Base-by-base conservation (phyloP, 257 asterid genomes). In the Linaria vulgaris region DNA sequence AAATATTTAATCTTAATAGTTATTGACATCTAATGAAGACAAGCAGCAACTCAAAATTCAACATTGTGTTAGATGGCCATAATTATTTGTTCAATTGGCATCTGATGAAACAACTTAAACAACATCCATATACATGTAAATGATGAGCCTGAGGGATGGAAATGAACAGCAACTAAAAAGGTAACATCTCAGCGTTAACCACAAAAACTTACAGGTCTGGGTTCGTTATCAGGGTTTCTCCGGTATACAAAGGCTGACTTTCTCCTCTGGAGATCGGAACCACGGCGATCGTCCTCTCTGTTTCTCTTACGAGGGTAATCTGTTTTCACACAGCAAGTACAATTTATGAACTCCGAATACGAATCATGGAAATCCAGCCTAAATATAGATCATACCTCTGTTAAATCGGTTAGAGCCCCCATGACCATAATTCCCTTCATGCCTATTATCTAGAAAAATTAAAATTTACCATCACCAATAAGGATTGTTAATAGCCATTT, bases 321-420 rank as follows among this genome's bases (percentile, higher is more conserved):
- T 89, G 82, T 46, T 67, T 59, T 20, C 25, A 25, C 76, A 63
- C 56, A 59, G 62, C 47, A 67, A 56, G 46, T 59, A 73, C 41
- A 45, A 25, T 62, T 39, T 58, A 37, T 45, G 31, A 67, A 25
- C 14, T 59, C 51, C 16, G 73, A 25, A 44, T 21, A 39, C 51
- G 34, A n/a, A 34, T 60, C 51, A 50, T 38, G 61, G 10, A 30
- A 39, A 61, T 53, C 17, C 22, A 21, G 48, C 4, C 17, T 27
- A 21, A 67, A 50, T n/a, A 63, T 56, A 41, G 2, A 68, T 46
- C 54, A 65, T 78, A 87, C 99, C 97, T 89, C 87, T 82, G 73
- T 95, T 90, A 22, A 76, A 90, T 20, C 94, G 86, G 59, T 79
- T 37, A 70, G 94, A 77, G 64, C 91, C 91, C 44, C 99, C 97